phyloP scores from a whole-genome alignment of 805 yeast species.

The Cyberlindnera amylophila region DNA sequence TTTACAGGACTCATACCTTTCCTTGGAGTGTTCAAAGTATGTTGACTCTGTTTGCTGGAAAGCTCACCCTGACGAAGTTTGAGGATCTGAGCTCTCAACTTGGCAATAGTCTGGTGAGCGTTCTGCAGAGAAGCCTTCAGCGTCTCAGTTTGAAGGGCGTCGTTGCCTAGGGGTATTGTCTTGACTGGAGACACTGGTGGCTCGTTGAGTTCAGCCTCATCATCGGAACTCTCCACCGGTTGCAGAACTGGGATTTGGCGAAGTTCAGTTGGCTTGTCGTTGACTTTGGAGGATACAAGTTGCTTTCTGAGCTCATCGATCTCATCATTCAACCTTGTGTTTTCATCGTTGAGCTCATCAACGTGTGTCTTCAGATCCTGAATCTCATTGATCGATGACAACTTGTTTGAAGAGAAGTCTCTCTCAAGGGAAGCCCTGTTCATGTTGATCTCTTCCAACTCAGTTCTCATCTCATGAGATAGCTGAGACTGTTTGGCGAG shows the following conservation, averaged over 20 bases:
- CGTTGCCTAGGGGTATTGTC: slow-evolving; percentile 36
- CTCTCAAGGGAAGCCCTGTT: slow-evolving; percentile 38
- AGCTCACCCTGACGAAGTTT: slow-evolving; percentile 27
- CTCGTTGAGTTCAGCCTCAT: slow-evolving; percentile 36
- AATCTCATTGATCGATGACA: slow-evolving; percentile 38
- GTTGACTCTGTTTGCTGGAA: slow-evolving; percentile 13
- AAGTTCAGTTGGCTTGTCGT: slow-evolving; percentile 16
- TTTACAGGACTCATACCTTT: slow-evolving; percentile 17
- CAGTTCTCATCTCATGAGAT: slow-evolving; percentile 37
- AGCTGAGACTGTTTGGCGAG: slow-evolving; percentile 37
- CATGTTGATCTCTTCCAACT: slow-evolving; percentile 44
- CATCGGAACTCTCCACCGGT: slow-evolving; percentile 27
- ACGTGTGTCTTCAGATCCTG: slow-evolving; percentile 48
- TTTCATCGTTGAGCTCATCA: slow-evolving; percentile 64
- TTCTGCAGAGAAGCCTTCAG: slow-evolving; percentile 58
- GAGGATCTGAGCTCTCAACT: slow-evolving; percentile 40
- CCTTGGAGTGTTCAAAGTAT: slow-evolving; percentile 3
- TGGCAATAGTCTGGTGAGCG: slow-evolving; percentile 61
- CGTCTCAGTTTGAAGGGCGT: slow-evolving; percentile 61
- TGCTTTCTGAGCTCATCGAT: slow-evolving; percentile 26
- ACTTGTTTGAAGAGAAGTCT: slow-evolving; percentile 36
- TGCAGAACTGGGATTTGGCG: slow-evolving; percentile 22
- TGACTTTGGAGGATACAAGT: slow-evolving; percentile 16
- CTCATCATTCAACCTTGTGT: slow-evolving; percentile 51
- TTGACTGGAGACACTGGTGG: slow-evolving; percentile 35